These are phyloP conservation scores for Globisporangium camurandrum DNA, from an alignment of 352 stramenopile genomes.

Conservation along the genomic window DNA sequence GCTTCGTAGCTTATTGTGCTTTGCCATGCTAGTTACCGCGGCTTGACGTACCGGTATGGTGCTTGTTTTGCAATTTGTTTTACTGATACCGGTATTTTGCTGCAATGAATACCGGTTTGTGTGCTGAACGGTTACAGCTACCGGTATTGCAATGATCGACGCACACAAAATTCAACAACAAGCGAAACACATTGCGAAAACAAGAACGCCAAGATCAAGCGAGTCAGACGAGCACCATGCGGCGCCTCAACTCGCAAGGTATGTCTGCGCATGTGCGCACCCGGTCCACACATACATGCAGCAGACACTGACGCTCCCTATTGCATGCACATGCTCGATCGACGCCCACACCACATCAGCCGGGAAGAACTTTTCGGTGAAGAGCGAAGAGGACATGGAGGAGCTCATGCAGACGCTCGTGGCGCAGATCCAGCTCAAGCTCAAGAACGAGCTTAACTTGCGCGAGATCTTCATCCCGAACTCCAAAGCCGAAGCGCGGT, in stretches of 20 bases:
- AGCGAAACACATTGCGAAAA: too few relatives aligned
- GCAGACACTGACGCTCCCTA: neutral
- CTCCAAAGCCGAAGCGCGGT: constrained; percentile 78
- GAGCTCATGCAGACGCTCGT: constrained; percentile 81
- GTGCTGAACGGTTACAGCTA: too few relatives aligned
- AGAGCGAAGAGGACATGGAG: constrained; percentile 77
- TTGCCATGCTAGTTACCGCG: neutral
- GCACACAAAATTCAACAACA: constrained; percentile 2
- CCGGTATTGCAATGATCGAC: too few relatives aligned
- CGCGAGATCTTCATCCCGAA: constrained; percentile 86
- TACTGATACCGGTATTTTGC: neutral
- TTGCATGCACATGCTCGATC: neutral
- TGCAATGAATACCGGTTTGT: neutral
- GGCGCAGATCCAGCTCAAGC: constrained; percentile 77
- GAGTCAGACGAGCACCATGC: constrained; percentile 19
- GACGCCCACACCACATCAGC: constrained; percentile 12
- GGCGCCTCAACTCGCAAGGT: constrained; percentile 52
- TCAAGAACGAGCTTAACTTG: constrained; percentile 79
- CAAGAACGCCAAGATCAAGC: neutral
- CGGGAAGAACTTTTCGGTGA: constrained; percentile 71
- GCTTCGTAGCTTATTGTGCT: neutral
- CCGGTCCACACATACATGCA: too few relatives aligned
- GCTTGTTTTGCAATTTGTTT: neutral
- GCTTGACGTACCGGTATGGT: neutral
- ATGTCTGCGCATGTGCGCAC: neutral